Base-by-base conservation (phyloP, 352 stramenopile species). In the Elongisporangium prolatum region DNA sequence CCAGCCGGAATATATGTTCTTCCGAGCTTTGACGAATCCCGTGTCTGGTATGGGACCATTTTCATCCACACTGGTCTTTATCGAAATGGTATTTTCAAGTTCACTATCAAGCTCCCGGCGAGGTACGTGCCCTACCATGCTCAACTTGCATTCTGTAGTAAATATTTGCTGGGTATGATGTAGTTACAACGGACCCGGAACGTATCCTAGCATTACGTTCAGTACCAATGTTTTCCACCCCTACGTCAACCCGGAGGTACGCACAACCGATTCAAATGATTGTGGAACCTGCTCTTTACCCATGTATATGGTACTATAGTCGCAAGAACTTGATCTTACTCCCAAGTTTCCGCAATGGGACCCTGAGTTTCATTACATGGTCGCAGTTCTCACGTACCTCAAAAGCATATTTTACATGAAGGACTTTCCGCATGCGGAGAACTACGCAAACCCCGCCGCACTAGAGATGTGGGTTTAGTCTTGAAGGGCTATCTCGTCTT, bases 361-460 rank as follows among this genome's bases (percentile, higher is more conserved):
- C 63, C 89, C 92, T 2, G 91, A 95, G 48, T 77, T 94, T 25
- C 93, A 98, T 68, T 99, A 97, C 75, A 92, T 99, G 72, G 89
- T 98, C 9, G 97, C 91, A 11, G 93, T 97, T 44, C 77, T 99
- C 44, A 98, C 95, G 2, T 98, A 97, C 74, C 72, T 99, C 49
- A 99, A 99, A 74, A 97, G 96, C 59, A 97, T 98, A 60, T 99
- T 99, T 80, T 99, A 98, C 78, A 91, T 97, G 71, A 98, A 98
- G 67, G 89, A 97, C 56, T 98, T 98, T 57, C 67, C 77, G 17
- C 59, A 72, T 38, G 52, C 66, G 28, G 52, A 58, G 8, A 64
- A 69, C 28, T 77, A 88, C 17, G 91, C 93, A 11, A 98, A 98
- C 62, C 60, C 72, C 4, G 77, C 83, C 4, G 94, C 96, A 1